phyloP scores from a whole-genome alignment of 2,329 filamentous ascomycete species.

The Fusarium tupiense region DNA sequence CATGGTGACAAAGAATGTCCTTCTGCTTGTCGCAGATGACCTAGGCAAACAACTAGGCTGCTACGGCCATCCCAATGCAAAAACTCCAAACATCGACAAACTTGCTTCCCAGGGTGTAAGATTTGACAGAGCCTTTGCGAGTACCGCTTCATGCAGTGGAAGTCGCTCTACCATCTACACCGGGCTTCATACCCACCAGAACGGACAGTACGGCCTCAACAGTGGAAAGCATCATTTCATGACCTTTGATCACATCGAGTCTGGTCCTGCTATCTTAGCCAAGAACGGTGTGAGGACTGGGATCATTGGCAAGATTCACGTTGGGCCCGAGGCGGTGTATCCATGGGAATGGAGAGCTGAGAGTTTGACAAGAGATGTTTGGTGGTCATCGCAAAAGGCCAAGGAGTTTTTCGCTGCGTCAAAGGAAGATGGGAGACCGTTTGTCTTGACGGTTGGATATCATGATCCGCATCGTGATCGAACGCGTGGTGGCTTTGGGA shows the following conservation, averaged over 20 bases:
- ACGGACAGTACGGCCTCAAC: conserved; percentile 56
- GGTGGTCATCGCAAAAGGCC: not conserved
- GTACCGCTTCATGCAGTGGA: conserved; percentile 59
- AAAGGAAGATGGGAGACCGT: not conserved
- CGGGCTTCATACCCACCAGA: conserved; percentile 59
- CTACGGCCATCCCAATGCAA: not conserved
- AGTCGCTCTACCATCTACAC: conserved; percentile 60
- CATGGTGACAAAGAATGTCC: not conserved
- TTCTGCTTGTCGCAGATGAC: not conserved
- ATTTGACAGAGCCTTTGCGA: conserved; percentile 46
- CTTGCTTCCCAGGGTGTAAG: not conserved
- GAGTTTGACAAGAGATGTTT: not conserved
- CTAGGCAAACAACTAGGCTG: not conserved
- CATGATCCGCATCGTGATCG: not conserved
- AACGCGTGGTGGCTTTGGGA: not conserved
- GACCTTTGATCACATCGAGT: conserved; percentile 56
- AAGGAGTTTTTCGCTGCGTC: not conserved
- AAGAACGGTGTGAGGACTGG: conserved; percentile 55
- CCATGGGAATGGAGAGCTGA: not conserved
- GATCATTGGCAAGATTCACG: conserved; percentile 60
- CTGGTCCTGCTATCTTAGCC: conserved; percentile 52
- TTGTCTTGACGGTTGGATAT: not conserved
- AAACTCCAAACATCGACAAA: not conserved
- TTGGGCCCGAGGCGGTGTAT: conserved; percentile 47
- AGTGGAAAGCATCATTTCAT: conserved; percentile 51